Base-by-base conservation (phyloP, 2,329 filamentous ascomycete species). In the Penicillium sp. region DNA sequence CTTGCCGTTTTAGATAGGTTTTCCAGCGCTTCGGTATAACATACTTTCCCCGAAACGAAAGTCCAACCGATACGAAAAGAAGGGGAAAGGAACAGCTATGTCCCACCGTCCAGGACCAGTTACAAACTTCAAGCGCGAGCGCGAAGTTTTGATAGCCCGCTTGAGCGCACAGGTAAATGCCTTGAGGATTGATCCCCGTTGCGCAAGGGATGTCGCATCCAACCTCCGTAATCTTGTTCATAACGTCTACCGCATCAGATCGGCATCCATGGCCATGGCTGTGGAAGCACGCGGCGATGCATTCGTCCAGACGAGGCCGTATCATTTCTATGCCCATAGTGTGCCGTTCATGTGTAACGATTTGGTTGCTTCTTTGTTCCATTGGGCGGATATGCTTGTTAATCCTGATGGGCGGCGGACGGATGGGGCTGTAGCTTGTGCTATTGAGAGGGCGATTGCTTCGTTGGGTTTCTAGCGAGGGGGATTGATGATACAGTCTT, bases 191-290 rank as follows among this genome's bases (percentile, higher is more conserved):
- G 7, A 42, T n/a, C 33, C 33, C 45, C 57, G 54, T 16, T 49
- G 50, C 49, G 8, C 42, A 42, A 37, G 48, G 46, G n/a, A 37
- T 50, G 28, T 54, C 41, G 19, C 53, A 53, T 14, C 37, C 41
- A 29, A 43, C 43, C 7, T 56, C 49, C 6, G 25, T 38, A 31
- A 19, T 34, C 49, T 60, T 54, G 30, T 49, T 43, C 1, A n/a
- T 9, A 10, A 2, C 9, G 33, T 37, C 14, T 4, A 43, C 37
- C 25, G 33, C 8, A 11, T 49, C 5, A 40, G 16, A 30, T 13
- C 12, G 16, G 41, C 41, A 8, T 45, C 41, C 11, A n/a, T 49
- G 16, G 29, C n/a, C 22, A 49, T 46, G 47, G 41, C 35, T 16
- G 22, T 3, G 22, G 14, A 27, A 16, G 22, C 41, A 2, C 28